Base-by-base conservation (phyloP, 208 protist species). In the Leishmania tarentolae region DNA sequence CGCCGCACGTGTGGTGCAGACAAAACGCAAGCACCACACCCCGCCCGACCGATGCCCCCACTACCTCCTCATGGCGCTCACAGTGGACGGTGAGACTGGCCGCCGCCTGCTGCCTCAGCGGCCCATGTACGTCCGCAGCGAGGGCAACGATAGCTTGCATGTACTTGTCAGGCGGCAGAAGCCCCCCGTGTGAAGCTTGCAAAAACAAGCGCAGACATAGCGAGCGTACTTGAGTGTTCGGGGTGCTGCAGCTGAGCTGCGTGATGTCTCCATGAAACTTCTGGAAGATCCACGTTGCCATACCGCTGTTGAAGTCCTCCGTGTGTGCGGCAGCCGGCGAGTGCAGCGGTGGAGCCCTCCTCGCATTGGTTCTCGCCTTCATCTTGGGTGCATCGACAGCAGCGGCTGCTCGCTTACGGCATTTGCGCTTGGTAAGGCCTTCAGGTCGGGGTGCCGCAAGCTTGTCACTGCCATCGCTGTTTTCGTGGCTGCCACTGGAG, bases 261-360 rank as follows among this genome's bases (percentile, higher is more conserved):
- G 90, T 71, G 17, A 96, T 86, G 70, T 84, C 81, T 19, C 15
- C 73, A 72, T 95, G 87, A 76, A 97, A 96, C 35, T 85, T 74
- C 78, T 95, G 92, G 76, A 98, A 87, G 42, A 95, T 73, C 93
- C 94, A 98, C 21, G 93, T 95, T 35, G 90, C 84, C 93, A 98
- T 96, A 73, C 94, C 94, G 79, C 93, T 98, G 82, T 95, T 98
- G 31, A 80, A 86, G 52, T 88, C 80, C 57, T 81, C 59, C 28
- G 75, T 61, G 47, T 57, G 21, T 7, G 37, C 31, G 40, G 56
- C 31, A 46, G 37, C 52, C 21, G 40, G 44, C 24, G 47, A 44
- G 76, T 44, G 76, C 76, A 19, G 59, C 35, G 47, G 47, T 31
- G 53, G 76, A 3, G n/a, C 76, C 6, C 37, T 1, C 5, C 31